Evolutionary conservation across 768 basidiomycete species (phyloP).

Genomic region (Tylopilus balloui): DNA sequence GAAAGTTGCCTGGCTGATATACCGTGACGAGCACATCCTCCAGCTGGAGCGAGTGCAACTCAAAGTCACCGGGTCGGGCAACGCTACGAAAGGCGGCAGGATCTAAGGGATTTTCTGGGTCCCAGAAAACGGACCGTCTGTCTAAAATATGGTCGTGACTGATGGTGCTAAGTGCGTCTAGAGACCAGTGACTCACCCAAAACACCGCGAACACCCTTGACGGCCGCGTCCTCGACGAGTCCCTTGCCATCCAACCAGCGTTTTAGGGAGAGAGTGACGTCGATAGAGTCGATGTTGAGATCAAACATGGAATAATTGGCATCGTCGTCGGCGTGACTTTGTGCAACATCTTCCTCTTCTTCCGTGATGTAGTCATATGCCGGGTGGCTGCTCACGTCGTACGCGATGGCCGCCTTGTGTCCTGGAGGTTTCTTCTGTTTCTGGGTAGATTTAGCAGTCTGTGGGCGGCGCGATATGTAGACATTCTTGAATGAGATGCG

Average conservation of each 20-base stretch:
- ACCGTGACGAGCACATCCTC: constrained; percentile 94
- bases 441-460: constrained; percentile 13
- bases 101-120: constrained; percentile 74
- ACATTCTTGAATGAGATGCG: constrained; percentile 96
- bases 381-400: constrained; percentile 75
- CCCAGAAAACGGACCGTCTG: constrained; percentile 81
- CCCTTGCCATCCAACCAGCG: constrained; percentile 97
- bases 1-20: constrained; percentile 88
- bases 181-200: constrained; percentile 52
- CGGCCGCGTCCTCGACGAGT: constrained; percentile 81
- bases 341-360: constrained; percentile 45
- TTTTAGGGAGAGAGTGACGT: constrained; percentile 87
- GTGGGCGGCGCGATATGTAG: constrained; percentile 80
- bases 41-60: constrained; percentile 81
- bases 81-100: constrained; percentile 78
- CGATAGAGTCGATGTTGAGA: constrained; percentile 88
- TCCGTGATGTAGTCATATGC: constrained; percentile 59
- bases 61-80: constrained; percentile 79
- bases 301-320: constrained; percentile 88
- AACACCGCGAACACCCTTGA: constrained; percentile 92
- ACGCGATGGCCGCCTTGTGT: constrained; percentile 60
- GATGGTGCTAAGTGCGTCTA: neutral
- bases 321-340: constrained; percentile 46
- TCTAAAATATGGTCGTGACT: constrained; percentile 44
- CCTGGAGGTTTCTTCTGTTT: constrained; percentile 29